phyloP scores from a whole-genome alignment of 495 filamentous ascomycete genomes.

The Sordaria brevicollis region DNA sequence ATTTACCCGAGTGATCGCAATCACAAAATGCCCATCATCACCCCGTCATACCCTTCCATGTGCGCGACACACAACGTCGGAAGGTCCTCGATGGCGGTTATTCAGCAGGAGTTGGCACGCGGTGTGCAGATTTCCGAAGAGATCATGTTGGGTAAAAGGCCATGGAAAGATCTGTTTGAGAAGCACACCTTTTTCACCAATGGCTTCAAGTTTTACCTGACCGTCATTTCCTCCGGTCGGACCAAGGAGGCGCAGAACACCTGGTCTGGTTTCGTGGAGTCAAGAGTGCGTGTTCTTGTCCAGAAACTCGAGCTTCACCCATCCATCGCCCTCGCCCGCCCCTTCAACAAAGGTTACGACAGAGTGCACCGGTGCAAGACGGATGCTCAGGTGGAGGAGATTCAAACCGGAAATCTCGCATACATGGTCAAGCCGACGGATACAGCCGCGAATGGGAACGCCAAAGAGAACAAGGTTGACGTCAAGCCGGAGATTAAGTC shows the following conservation, averaged over 20 bases:
- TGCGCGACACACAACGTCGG: constrained; percentile 93
- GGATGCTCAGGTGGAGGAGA: constrained; percentile 58
- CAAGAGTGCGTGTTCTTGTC: constrained; percentile 77
- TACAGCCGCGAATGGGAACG: constrained; percentile 15
- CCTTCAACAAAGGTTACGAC: constrained; percentile 88
- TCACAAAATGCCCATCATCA: constrained; percentile 96
- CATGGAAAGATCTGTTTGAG: constrained; percentile 80
- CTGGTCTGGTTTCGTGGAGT: constrained; percentile 90
- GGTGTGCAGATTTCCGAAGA: constrained; percentile 68
- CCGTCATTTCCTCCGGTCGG: constrained; percentile 73
- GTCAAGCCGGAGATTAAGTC: constrained; percentile 33
- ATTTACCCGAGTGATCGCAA: constrained; percentile 69
- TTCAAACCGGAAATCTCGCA: constrained; percentile 60
- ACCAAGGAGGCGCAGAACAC: constrained; percentile 74
- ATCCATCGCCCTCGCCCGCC: constrained; percentile 73
- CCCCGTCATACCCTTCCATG: constrained; percentile 91
- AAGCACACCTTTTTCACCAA: constrained; percentile 86
- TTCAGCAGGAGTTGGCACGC: constrained; percentile 70
- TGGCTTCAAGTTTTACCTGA: constrained; percentile 90
- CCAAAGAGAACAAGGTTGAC: constrained; percentile 49
- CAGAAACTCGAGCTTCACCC: constrained; percentile 63
- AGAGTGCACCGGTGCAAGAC: constrained; percentile 62
- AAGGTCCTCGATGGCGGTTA: constrained; percentile 70
- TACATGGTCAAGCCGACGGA: constrained; percentile 50
- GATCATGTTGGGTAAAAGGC: constrained; percentile 59